Conservation (phyloP, 768 basidiomycete species). For the Leccinum sublutescens region DNA sequence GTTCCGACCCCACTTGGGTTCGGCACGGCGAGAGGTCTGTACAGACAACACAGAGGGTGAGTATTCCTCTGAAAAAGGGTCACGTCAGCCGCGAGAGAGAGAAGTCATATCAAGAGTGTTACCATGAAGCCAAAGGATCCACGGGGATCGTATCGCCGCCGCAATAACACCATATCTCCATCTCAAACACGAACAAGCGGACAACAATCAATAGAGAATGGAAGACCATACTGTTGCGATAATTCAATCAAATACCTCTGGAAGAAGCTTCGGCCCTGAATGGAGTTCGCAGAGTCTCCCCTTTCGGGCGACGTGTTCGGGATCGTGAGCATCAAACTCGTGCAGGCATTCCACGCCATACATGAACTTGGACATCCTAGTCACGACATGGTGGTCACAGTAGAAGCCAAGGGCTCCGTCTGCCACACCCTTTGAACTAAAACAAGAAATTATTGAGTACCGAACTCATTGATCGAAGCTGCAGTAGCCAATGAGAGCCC, state of each 20-base stretch:
- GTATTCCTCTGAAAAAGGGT: constrained; percentile 52
- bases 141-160: constrained; percentile 70
- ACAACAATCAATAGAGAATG: constrained; percentile 12
- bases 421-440: constrained; percentile 71
- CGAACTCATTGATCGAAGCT: constrained; percentile 1
- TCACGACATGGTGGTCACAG: constrained; percentile 80
- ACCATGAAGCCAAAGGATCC: constrained; percentile 63
- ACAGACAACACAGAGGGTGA: constrained; percentile 74
- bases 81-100: neutral
- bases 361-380: constrained; percentile 77
- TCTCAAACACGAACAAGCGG: constrained; percentile 70
- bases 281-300: constrained; percentile 69
- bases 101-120: neutral
- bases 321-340: constrained; percentile 61
- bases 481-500: constrained; percentile 11
- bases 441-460: neutral
- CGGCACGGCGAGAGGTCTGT: constrained; percentile 73
- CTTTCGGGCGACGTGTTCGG: constrained; percentile 62
- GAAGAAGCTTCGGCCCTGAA: constrained; percentile 72
- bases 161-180: constrained; percentile 82
- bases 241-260: constrained; percentile 83
- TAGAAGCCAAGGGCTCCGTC: constrained; percentile 85
- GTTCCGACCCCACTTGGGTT: constrained; percentile 58
- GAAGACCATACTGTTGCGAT: constrained; percentile 54
- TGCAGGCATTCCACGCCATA: constrained; percentile 81